Conservation (phyloP, 1,284 basidiomycete genomes). For the Fomitiporia mediterranea region DNA sequence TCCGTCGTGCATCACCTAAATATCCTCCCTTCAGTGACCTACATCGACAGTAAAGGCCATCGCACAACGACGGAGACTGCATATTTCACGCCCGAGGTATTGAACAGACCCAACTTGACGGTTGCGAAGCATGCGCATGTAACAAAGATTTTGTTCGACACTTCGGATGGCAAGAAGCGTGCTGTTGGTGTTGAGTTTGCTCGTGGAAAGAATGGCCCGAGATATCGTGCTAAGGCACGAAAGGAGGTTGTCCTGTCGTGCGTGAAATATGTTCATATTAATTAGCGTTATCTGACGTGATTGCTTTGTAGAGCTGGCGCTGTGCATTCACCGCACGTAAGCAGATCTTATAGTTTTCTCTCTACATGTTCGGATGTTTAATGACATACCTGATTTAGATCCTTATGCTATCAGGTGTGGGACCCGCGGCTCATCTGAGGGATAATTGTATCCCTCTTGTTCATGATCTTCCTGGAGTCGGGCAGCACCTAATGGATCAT, state of each 20-base stretch:
- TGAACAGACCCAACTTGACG: slow-evolving; percentile 27
- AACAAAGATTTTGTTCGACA: slow-evolving; percentile 26
- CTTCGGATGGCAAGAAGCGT: slow-evolving; percentile 14
- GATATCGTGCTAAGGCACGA: slow-evolving; percentile 22
- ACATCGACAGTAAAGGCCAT: slow-evolving; percentile 19
- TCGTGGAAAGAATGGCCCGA: slow-evolving; percentile 9
- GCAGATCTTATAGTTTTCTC: neutral
- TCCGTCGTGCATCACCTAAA: neutral
- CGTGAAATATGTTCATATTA: slow-evolving; percentile 1
- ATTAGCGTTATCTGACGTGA: neutral
- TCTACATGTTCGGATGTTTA: too few species aligned
- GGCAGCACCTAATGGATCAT: slow-evolving; percentile 58
- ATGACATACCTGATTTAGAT: slow-evolving; percentile 37
- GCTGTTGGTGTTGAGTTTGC: slow-evolving; percentile 28
- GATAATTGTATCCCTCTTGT: slow-evolving; percentile 46
- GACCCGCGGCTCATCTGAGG: slow-evolving; percentile 50
- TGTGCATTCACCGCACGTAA: slow-evolving; percentile 22
- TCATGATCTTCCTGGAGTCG: slow-evolving; percentile 54
- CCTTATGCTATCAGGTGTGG: slow-evolving; percentile 67
- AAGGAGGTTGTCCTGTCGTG: slow-evolving; percentile 25
- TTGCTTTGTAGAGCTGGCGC: slow-evolving; percentile 23
- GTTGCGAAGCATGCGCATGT: slow-evolving; percentile 23
- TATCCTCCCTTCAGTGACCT: slow-evolving; percentile 20
- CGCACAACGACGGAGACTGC: slow-evolving; percentile 25
- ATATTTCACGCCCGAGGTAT: slow-evolving; percentile 26